Evolutionary conservation across 139 green algal genomes (phyloP), one percentile per base, ranked within the genome.

Genomic region (Ulvella scutata): DNA sequence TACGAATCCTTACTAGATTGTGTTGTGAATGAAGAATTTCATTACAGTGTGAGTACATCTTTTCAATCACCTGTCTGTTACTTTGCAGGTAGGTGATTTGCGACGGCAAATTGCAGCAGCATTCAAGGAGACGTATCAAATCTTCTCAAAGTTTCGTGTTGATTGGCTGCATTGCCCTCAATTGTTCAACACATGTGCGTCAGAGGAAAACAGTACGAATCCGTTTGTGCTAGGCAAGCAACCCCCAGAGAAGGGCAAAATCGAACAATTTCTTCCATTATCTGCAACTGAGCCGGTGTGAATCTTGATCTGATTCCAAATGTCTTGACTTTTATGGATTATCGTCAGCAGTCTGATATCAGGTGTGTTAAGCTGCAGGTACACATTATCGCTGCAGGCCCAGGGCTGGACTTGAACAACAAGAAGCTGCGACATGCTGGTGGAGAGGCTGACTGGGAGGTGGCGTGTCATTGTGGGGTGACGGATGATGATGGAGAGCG

Each of bases 401-500:
- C 44, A n/a, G 81, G 82, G 28, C 62, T 86, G 43, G 86, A 93
- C 51, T 60, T 39, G 4, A 67, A 82, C 51, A 3, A n/a, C 74
- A 40, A 89, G 82, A n/a, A 74, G 34, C 77, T 81, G 77, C 60
- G 80, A n/a, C 83, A 88, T 80, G 84, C 86, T 62, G 90, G 90
- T 13, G 93, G 92, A 3, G 72, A 83, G 38, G 94, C 97, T 74
- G 86, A 94, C 74, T 98, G 94, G 94, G 77, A 83, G 37, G 93
- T 98, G 40, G 38, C 74, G 51, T 79, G 51, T 51, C 17, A 35
- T 36, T 97, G 92, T 77, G 90, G 91, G 26, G 86, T 84, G 6
- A 43, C 44, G 17, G 94, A 98, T 76, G 94, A 98, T 76, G 94
- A 98, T 79, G 94, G 94, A 26, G 94, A 97, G 82, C 83, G 89